Evolutionary conservation across 2,329 filamentous ascomycete genomes (phyloP), one percentile per base, ranked within the genome.

Genomic region (Catunica adiposa): DNA sequence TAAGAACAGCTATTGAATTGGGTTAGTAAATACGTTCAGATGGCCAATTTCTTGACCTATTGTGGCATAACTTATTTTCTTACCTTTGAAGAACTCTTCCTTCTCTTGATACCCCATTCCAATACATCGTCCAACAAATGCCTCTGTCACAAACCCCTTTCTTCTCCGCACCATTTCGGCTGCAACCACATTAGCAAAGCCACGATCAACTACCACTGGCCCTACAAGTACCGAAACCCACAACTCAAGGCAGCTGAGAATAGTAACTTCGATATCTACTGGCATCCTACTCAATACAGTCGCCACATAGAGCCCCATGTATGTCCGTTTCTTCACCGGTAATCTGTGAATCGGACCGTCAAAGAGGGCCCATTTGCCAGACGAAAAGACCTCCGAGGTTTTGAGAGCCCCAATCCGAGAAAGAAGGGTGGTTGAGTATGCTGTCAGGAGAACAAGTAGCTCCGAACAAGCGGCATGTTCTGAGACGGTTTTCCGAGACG

Each of bases 201-300:
- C 67, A 14, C 78, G 59, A 22, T 67, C 70, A 42, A 65, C 29
- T 23, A 22, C 62, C 2, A 61, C 65, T 3, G 79, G 77, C 61
- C 77, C 77, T 44, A 73, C 69, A 48, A 81, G 66, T 6, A 72
- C 70, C 20, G 73, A 62, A 44, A 76, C 61, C 73, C 79, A 80
- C n/a, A 79, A 64, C 42, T 75, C 72, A 3, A 73, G 65, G 8
- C 75, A 62, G 7, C 69, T 71, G n/a, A 70, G 66, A 1, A 67
- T 70, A 2, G 73, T 62, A 40, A 74, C 67, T 58, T 67, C 67
- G 58, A 77, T 73, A 53, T 76, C 71, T 37, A 72, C 67, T 20
- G 75, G 63, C 6, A 68, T 67, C 51, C 71, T 65, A 55, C 72
- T 71, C 20, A 79, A 64, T 7, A 82, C 64, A 0, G 68, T 70